Base-by-base conservation (phyloP, 2,329 filamentous ascomycete genomes). In the Dactylella cylindrospora region DNA sequence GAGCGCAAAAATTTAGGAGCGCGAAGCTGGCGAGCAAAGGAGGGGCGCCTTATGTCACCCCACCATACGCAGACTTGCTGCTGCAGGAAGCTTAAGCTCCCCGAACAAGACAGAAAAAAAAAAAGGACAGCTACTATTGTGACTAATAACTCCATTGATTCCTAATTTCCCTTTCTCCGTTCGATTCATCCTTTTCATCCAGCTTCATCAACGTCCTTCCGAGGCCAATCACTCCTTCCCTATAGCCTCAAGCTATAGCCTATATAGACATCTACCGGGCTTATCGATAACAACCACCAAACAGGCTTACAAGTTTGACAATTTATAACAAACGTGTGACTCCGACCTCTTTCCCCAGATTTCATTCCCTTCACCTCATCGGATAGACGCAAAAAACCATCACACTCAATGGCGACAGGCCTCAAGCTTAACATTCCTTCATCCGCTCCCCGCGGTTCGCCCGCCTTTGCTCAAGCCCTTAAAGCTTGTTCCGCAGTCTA, bases 381-480 rank as follows among this genome's bases (percentile, higher is more conserved):
- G 28, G 8, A 13, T 9, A 31, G 28, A 31, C 8, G 28, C 8
- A 31, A 31, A 31, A 31, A 31, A n/a, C n/a, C n/a, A n/a, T n/a
- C 15, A 39, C 10, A 9, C 35, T 36, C 31, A 60, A 62, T 65
- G 62, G 60, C 65, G 46, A 53, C 64, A 43, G 65, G 55, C 29
- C 44, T 67, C 40, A 70, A 69, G 59, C 65, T 70, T 44, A 69
- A 69, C 41, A 67, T 70, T 57, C 68, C 68, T 33, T 60, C 67
- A 22, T 62, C 62, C 17, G 67, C 66, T 22, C 60, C 66, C 12
- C 54, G 52, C 29, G 67, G 57, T 20, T 69, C 68, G n/a, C 25
- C 50, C n/a, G 66, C 66, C 8, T 70, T 70, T 38, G 46, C 64
- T 2, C 65, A 69, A 44, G 62, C 66, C 6, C 62, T 70, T 31